phyloP scores from a whole-genome alignment of 495 filamentous ascomycete species.

The Xylaria grammica region DNA sequence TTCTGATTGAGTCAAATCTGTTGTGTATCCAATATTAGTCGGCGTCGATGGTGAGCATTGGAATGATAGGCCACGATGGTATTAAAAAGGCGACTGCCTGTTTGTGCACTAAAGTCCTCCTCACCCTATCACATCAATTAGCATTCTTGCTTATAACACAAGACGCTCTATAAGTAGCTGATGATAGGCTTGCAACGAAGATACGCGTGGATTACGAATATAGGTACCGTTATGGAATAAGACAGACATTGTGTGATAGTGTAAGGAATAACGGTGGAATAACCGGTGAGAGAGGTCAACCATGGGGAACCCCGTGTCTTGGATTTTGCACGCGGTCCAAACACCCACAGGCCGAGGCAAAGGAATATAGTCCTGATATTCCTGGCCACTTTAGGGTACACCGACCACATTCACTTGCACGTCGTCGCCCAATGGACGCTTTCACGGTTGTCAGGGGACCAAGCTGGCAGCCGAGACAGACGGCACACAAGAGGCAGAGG shows the following conservation, averaged over 20 bases:
- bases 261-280: no score
- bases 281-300: neutral
- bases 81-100: neutral
- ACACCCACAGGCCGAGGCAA: neutral
- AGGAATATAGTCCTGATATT: neutral
- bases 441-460: no score
- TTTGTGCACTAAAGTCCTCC: neutral
- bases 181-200: no score
- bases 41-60: neutral
- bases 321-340: neutral
- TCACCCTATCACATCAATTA: neutral
- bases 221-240: no score
- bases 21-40: neutral
- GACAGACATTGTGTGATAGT: no score
- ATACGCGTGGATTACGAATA: no score
- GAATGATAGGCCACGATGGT: neutral
- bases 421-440: no score
- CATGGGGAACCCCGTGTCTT: neutral
- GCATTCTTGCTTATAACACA: neutral
- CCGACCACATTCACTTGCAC: no score
- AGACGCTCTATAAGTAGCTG: no score
- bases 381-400: neutral
- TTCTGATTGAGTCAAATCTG: no score
- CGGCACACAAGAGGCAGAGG: conserved; percentile 7
- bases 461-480: conserved; percentile 24